phyloP scores from a whole-genome alignment of 352 stramenopile genomes.

The Globisporangium cylindrosporum region DNA sequence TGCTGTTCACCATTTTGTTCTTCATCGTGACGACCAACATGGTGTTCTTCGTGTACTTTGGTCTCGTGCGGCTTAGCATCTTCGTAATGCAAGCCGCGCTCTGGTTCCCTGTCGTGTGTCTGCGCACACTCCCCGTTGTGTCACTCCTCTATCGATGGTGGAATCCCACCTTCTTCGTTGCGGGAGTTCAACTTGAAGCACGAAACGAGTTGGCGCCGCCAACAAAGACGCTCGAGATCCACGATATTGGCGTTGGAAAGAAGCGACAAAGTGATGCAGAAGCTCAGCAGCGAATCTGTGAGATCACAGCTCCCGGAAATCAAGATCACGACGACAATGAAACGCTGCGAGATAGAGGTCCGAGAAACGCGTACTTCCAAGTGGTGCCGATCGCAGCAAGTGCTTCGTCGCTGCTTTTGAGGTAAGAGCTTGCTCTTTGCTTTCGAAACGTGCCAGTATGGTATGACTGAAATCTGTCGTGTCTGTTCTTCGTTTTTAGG shows the following conservation, averaged over 20 bases:
- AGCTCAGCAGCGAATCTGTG: slow-evolving; percentile 11
- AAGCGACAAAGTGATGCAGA: neutral
- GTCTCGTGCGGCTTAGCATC: slow-evolving; percentile 59
- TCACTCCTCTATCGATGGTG: slow-evolving; percentile 42
- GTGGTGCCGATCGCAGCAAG: slow-evolving; percentile 14
- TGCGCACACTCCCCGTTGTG: slow-evolving; percentile 47
- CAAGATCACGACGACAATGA: neutral
- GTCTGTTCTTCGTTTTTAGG: neutral
- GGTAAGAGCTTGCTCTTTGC: neutral
- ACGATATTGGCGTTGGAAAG: slow-evolving; percentile 11
- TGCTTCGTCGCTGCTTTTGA: slow-evolving; percentile 6
- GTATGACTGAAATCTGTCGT: neutral
- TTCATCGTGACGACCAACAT: slow-evolving; percentile 94
- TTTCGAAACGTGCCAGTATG: neutral
- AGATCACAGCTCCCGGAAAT: neutral
- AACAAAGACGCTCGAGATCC: slow-evolving; percentile 8
- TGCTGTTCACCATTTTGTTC: slow-evolving; percentile 90
- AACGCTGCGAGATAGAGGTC: neutral
- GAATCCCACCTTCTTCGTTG: slow-evolving; percentile 35
- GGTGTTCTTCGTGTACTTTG: slow-evolving; percentile 94
- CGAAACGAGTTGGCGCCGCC: slow-evolving; percentile 13
- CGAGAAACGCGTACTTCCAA: slow-evolving; percentile 14
- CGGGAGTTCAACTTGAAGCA: slow-evolving; percentile 24
- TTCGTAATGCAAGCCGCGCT: slow-evolving; percentile 34
- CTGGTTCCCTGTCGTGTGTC: slow-evolving; percentile 49